Conservation (phyloP, 2,329 filamentous ascomycete genomes). For the Lecanicillium sp. region DNA sequence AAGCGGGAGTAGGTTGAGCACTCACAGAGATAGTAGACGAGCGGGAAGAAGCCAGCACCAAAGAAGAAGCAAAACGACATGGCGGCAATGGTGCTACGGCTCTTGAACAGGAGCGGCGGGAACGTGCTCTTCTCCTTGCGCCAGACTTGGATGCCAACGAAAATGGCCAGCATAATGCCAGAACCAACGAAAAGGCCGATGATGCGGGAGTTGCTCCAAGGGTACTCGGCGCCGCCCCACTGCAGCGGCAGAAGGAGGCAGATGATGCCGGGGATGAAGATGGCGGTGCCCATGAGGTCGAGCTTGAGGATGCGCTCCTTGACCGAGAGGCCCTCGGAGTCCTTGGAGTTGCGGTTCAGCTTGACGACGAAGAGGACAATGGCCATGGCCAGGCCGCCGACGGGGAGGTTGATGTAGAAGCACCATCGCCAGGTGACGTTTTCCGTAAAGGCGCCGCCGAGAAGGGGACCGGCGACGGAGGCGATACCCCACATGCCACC, state of each 20-base stretch:
- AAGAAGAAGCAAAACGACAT: conserved; percentile 41
- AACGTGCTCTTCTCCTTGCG: conserved; percentile 35
- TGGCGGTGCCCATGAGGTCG: conserved; percentile 40
- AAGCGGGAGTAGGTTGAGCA: too few relatives aligned
- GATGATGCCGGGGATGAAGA: conserved; percentile 44
- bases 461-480: conserved; percentile 39
- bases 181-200: conserved; percentile 44
- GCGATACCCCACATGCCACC: conserved; percentile 51
- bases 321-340: conserved; percentile 24
- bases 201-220: conserved; percentile 41
- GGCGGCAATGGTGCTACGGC: conserved; percentile 31
- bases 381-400: conserved; percentile 37
- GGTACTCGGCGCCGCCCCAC: conserved; percentile 45
- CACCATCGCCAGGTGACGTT: conserved; percentile 45
- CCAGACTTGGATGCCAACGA: conserved; percentile 38
- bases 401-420: conserved; percentile 39
- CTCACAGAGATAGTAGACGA: conserved; percentile 38
- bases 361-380: conserved; percentile 40
- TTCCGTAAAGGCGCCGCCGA: conserved; percentile 43
- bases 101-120: conserved; percentile 36
- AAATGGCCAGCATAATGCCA: conserved; percentile 36
- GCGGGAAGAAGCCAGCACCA: conserved; percentile 42
- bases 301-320: conserved; percentile 33
- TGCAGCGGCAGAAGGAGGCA: conserved; percentile 48
- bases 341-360: conserved; percentile 27